Evolutionary conservation across 495 filamentous ascomycete genomes (phyloP), one percentile per base, ranked within the genome.

Genomic region (Penicillium riverlandense): DNA sequence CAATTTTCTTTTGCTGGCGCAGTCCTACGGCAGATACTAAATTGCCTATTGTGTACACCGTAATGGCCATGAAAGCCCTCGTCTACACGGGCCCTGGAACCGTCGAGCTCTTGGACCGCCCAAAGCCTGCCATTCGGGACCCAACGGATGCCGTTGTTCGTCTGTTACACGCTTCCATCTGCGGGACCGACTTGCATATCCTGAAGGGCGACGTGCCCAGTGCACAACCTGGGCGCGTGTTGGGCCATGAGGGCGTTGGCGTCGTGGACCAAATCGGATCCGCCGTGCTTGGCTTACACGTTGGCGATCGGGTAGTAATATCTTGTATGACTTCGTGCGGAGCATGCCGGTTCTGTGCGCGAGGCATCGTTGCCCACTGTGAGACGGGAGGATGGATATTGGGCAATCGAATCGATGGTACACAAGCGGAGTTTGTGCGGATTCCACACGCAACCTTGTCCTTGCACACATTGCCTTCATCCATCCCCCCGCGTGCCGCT

Each of bases 191-290:
- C 55, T 70, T 94, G 6, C 88, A 92, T 53, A 70, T 92, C 38
- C 71, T 84, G 13, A 85, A 92, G 53, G 78, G 81, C 41, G 61
- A 69, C 14, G 71, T 94, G 11, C 62, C 89, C 2, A 74, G 87
- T 55, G 52, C 88, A 37, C 66, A 79, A 42, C 80, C 83, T 41
- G 86, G 86, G 30, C 83, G 89, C 59, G 85, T 91, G 46, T 69
- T 91, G 0, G 88, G 88, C 35, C 87, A 92, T 57, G 87, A 92
- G 50, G 89, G 88, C 61, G 86, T 83, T 54, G 88, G 88, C n/a
- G 63, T 85, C 11, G 80, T 91, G 9, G 84, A 90, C 14, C 59
- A 73, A 12, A 69, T 88, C n/a, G 86, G 86, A 1, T 51, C 72
- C 0, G 73, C 51, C 0, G 80, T 88, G 6, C 77, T 63, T 28